These are phyloP conservation scores for Ogataea trehalophila DNA, from an alignment of 805 yeast genomes.

Conservation along the genomic window DNA sequence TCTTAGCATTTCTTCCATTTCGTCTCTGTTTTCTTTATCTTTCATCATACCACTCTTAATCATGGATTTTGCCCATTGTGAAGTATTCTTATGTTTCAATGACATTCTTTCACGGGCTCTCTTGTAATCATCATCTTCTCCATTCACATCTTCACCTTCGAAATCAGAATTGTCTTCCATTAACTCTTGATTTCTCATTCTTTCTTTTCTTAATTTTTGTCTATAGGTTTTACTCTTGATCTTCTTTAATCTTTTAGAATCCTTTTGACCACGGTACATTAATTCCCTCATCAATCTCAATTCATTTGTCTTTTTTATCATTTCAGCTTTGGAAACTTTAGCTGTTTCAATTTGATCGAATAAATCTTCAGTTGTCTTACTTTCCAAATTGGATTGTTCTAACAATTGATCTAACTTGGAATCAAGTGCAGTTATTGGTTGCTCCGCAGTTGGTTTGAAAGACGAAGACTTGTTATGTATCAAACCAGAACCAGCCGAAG, in stretches of 20 bases:
- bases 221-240: conserved; percentile 90
- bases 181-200: conserved; percentile 61
- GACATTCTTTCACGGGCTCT: conserved; percentile 93
- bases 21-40: conserved; percentile 78
- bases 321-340: conserved; percentile 73
- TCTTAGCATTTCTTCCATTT: conserved; percentile 90
- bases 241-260: conserved; percentile 87
- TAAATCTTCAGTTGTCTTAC: conserved; percentile 71
- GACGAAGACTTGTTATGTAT: conserved; percentile 44
- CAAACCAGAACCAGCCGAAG: conserved; percentile 47
- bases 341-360: conserved; percentile 86
- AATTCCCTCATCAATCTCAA: conserved; percentile 89
- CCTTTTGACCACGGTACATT: conserved; percentile 92
- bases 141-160: conserved; percentile 43
- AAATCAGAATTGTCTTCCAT: conserved; percentile 52
- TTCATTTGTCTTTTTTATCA: conserved; percentile 72
- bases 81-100: conserved; percentile 80
- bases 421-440: conserved; percentile 60
- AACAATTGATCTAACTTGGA: conserved; percentile 56
- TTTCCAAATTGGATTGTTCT: conserved; percentile 59
- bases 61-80: conserved; percentile 89
- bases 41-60: conserved; percentile 86
- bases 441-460: conserved; percentile 43
- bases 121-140: conserved; percentile 61
- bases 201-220: conserved; percentile 80